A percentile compares a stretch with the other conserved stretches of the same genome.
Conservation (phyloP, 1,284 basidiomycete genomes). For the Moniliophthora roreri region DNA sequence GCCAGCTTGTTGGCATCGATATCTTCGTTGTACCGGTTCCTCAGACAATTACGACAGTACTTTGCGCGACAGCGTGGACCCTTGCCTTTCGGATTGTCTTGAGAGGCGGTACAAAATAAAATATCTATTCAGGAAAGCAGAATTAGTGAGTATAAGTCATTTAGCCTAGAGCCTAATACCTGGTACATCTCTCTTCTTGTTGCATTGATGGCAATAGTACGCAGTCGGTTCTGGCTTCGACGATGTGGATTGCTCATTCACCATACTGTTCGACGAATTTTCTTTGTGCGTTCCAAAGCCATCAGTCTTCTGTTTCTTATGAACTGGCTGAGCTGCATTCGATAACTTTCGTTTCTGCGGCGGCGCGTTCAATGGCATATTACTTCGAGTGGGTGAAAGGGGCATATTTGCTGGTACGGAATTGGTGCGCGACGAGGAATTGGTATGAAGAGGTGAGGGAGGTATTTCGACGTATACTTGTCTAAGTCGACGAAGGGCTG, state of each 20-base stretch:
- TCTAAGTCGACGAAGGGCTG: conserved; percentile 31
- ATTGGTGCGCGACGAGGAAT: conserved; percentile 21
- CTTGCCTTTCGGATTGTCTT: conserved; percentile 20
- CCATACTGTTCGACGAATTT: not conserved
- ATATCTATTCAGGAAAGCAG: conserved; percentile 29
- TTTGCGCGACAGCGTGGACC: conserved; percentile 50
- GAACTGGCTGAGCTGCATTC: not conserved
- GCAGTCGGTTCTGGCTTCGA: not conserved
- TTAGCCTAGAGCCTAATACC: conserved; percentile 36
- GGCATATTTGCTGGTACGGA: conserved; percentile 8
- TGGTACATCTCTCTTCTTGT: conserved; percentile 51
- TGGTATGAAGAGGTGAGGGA: conserved; percentile 37
- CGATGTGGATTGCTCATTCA: not conserved
- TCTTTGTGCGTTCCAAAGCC: not conserved
- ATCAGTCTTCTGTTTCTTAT: conserved; percentile 10
- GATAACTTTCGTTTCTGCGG: conserved; percentile 13
- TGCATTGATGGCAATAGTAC: conserved; percentile 71
- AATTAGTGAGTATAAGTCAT: conserved; percentile 5
- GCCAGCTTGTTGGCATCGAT: conserved; percentile 44
- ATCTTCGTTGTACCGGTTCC: conserved; percentile 61
- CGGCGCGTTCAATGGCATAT: conserved; percentile 34
- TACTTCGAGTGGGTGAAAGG: conserved; percentile 20
- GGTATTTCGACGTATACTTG: conserved; percentile 63
- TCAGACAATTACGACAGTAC: conserved; percentile 65
- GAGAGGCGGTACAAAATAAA: conserved; percentile 49